phyloP scores from a whole-genome alignment of 2,329 filamentous ascomycete genomes.

The Rutstroemia sp. region DNA sequence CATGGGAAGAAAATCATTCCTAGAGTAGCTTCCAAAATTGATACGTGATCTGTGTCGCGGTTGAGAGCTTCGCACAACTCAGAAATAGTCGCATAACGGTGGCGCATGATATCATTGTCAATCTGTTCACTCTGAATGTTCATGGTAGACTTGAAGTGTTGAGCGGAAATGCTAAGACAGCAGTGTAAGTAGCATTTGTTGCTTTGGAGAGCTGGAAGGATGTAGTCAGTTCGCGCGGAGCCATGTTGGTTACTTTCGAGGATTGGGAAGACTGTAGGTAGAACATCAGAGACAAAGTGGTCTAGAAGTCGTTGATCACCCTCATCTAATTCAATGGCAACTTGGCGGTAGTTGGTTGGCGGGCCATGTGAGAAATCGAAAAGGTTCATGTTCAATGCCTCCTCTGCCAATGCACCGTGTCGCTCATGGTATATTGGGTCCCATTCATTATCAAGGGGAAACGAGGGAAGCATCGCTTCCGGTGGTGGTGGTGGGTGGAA shows the following conservation, averaged over 20 bases:
- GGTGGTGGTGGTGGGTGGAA: constrained; percentile 71
- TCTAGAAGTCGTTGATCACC: constrained; percentile 79
- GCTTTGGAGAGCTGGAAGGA: constrained; percentile 79
- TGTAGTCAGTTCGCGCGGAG: constrained; percentile 70
- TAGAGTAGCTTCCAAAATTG: constrained; percentile 86
- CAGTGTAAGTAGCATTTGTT: constrained; percentile 95
- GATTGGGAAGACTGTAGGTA: constrained; percentile 86
- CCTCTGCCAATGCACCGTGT: constrained; percentile 55
- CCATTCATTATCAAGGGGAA: constrained; percentile 62
- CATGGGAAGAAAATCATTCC: constrained; percentile 97
- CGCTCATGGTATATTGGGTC: constrained; percentile 62
- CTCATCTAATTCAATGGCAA: constrained; percentile 78
- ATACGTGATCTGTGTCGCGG: constrained; percentile 71
- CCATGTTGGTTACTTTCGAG: constrained; percentile 85
- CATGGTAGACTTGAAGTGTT: constrained; percentile 79
- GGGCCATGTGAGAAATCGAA: constrained; percentile 73
- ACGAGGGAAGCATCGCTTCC: constrained; percentile 57
- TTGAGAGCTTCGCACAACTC: constrained; percentile 77
- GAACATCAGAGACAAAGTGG: constrained; percentile 82
- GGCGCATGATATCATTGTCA: constrained; percentile 85
- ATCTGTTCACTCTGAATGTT: constrained; percentile 63
- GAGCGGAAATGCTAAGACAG: constrained; percentile 86
- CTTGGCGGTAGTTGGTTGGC: constrained; percentile 54
- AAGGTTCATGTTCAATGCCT: constrained; percentile 66
- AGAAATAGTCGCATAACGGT: constrained; percentile 81